A percentile compares a stretch with the other conserved stretches of the same genome.
Conservation (phyloP, 2,329 filamentous ascomycete genomes). For the Pseudomassariella vexata region DNA sequence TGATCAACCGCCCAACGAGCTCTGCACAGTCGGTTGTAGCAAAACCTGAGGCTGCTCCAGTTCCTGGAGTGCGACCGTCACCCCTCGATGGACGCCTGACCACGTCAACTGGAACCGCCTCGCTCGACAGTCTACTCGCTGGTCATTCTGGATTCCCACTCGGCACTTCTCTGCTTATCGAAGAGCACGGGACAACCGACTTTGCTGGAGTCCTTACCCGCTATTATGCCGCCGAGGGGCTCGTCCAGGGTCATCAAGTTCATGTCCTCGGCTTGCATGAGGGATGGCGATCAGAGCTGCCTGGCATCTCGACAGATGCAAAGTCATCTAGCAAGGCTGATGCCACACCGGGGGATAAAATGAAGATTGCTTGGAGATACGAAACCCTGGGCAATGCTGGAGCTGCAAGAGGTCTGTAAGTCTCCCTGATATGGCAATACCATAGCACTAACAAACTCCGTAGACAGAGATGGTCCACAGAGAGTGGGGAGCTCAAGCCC, state of each 20-base stretch:
- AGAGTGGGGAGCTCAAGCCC: conserved; percentile 11
- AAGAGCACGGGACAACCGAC: conserved; percentile 90
- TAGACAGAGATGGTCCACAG: conserved; percentile 20
- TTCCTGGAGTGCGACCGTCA: conserved; percentile 66
- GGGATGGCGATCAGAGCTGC: conserved; percentile 76
- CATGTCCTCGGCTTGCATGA: conserved; percentile 79
- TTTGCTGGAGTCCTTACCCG: conserved; percentile 79
- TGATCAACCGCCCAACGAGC: conserved; percentile 37
- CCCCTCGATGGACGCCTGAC: conserved; percentile 81
- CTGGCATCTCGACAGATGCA: conserved; percentile 53
- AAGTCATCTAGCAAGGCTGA: conserved; percentile 35
- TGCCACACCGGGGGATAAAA: conserved; percentile 57
- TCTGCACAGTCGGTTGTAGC: conserved; percentile 24
- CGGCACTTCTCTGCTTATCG: conserved; percentile 73
- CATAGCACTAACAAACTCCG: conserved; percentile 8
- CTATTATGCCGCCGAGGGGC: conserved; percentile 89
- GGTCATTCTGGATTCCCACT: conserved; percentile 81
- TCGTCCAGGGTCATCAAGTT: conserved; percentile 84
- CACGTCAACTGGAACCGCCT: conserved; percentile 85
- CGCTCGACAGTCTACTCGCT: conserved; percentile 77
- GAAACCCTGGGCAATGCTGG: conserved; percentile 73
- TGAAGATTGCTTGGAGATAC: conserved; percentile 99
- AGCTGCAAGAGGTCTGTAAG: conserved; percentile 53
- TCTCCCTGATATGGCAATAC: neutral
- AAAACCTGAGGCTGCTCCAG: conserved; percentile 30